These are phyloP conservation scores for Geotrichum phurueaensis DNA, from an alignment of 1,139 yeast genomes.

Conservation along the genomic window DNA sequence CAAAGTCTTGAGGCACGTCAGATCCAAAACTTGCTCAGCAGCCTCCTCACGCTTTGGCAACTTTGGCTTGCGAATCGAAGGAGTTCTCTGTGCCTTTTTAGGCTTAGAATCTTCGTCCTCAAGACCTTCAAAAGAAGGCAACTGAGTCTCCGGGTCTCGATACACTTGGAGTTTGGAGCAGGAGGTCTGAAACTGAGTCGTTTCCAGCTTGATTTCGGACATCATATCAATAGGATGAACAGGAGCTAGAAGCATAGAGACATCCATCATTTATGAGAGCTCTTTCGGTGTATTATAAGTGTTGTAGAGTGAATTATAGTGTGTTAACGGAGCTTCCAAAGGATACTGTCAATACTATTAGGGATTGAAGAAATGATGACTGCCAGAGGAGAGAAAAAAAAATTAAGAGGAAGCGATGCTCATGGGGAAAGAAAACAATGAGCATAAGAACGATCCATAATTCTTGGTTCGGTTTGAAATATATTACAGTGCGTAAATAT, in stretches of 20 bases:
- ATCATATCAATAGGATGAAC: not conserved
- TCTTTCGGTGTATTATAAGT: not conserved
- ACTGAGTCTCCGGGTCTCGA: not conserved
- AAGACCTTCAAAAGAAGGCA: not conserved
- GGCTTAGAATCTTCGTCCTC: not conserved
- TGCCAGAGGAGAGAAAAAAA: not conserved
- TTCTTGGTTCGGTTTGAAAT: not conserved
- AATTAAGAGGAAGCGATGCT: not conserved
- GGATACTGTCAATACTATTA: not conserved
- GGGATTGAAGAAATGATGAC: not conserved
- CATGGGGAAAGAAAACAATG: not conserved
- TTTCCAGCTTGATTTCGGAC: not conserved
- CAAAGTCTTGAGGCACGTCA: constrained; percentile 6
- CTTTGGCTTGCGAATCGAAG: constrained; percentile 23
- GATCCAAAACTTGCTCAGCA: constrained; percentile 10
- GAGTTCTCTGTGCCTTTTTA: constrained; percentile 8
- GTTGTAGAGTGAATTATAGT: not conserved
- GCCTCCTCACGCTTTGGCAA: constrained; percentile 24
- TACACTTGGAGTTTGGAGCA: not conserved
- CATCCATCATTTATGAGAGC: not conserved
- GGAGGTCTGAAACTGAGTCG: not conserved
- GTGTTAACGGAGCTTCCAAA: not conserved
- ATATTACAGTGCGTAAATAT: not conserved
- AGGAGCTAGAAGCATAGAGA: not conserved
- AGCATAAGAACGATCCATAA: not conserved